These are phyloP conservation scores for Dictyostelium citrinum DNA, from an alignment of 78 protist genomes.

Conservation along the genomic window DNA sequence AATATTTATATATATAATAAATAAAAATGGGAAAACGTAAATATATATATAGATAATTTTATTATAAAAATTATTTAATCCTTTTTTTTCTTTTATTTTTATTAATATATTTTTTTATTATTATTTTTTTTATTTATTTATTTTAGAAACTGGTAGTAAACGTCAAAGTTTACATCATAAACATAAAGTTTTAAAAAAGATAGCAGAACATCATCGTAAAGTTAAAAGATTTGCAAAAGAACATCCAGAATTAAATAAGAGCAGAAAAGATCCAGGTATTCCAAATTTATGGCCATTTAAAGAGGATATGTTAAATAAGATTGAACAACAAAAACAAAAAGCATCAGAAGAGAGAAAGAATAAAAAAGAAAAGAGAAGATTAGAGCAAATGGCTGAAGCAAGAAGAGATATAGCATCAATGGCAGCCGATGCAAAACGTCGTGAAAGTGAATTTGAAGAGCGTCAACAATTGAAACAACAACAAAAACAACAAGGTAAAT, in stretches of 20 bases:
- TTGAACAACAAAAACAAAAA: slow-evolving; percentile 55
- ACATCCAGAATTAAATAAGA: slow-evolving; percentile 9
- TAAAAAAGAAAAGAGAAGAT: slow-evolving; percentile 55
- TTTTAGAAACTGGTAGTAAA: slow-evolving; percentile 26
- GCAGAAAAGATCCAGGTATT: slow-evolving; percentile 94
- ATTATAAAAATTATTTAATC: background rate
- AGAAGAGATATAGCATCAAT: slow-evolving; percentile 36
- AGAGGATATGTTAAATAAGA: slow-evolving; percentile 83
- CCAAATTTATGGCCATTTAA: slow-evolving; percentile 94
- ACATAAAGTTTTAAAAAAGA: slow-evolving; percentile 58
- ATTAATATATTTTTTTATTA: too few species aligned
- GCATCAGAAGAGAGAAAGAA: slow-evolving; percentile 48
- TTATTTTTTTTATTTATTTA: too few species aligned
- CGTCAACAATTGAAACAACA: slow-evolving; percentile 26
- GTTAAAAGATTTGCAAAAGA: slow-evolving; percentile 47
- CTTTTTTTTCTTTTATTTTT: too few species aligned
- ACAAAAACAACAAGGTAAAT: background rate
- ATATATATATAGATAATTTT: background rate
- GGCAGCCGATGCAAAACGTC: slow-evolving; percentile 44
- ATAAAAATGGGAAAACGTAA: slow-evolving; percentile 18
- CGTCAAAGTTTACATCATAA: slow-evolving; percentile 43
- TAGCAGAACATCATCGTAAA: slow-evolving; percentile 67
- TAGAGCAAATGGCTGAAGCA: background rate
- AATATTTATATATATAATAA: background rate
- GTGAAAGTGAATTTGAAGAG: slow-evolving; percentile 47